Evolutionary conservation across 1,284 basidiomycete genomes (phyloP).

Genomic region (Heterobasidion parviporum): DNA sequence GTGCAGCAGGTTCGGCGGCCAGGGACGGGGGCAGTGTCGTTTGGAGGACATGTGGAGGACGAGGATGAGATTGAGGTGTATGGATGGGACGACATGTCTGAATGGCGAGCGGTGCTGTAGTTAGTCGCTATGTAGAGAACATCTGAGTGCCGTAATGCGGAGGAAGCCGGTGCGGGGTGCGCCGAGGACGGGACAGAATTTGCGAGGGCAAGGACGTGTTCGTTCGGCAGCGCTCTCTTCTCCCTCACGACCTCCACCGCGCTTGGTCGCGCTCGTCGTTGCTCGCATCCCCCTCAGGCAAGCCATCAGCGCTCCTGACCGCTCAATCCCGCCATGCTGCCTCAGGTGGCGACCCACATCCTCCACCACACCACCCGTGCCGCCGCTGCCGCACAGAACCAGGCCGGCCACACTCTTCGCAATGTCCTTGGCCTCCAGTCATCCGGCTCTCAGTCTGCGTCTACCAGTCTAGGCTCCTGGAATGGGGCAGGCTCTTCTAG

Average conservation of each 20-base stretch:
- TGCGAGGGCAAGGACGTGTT: background rate
- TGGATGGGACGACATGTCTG: conserved; percentile 11
- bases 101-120: background rate
- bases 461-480: conserved; percentile 28
- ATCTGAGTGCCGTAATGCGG: no score
- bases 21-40: conserved; percentile 13
- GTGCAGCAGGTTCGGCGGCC: conserved; percentile 22
- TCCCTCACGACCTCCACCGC: background rate
- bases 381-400: conserved; percentile 64
- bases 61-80: conserved; percentile 15
- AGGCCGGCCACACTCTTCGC: conserved; percentile 54
- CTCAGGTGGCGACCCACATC: conserved; percentile 70
- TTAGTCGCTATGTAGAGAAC: background rate
- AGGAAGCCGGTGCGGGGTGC: no score
- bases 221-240: background rate
- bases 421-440: conserved; percentile 67
- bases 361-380: conserved; percentile 68
- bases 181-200: background rate
- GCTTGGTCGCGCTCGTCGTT: background rate
- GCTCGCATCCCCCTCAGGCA: background rate
- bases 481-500: conserved; percentile 44
- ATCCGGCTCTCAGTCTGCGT: conserved; percentile 25
- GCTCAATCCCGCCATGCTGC: conserved; percentile 44
- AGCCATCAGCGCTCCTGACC: conserved; percentile 2
- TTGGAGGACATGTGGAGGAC: conserved; percentile 13